Evolutionary conservation across 805 yeast genomes (phyloP).

Genomic region (Spathaspora passalidarum): DNA sequence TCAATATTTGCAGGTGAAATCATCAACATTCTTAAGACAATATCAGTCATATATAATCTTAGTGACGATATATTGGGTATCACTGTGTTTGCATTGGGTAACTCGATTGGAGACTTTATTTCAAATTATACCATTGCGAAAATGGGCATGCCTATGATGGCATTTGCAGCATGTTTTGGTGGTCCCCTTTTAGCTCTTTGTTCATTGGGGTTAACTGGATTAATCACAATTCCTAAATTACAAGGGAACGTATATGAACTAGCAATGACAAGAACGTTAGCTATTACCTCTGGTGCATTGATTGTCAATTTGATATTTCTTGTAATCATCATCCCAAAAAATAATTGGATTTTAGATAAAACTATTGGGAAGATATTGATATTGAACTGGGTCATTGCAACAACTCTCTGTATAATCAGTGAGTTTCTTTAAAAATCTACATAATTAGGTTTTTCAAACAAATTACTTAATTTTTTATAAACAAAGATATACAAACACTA

Average conservation of each 20-base stretch:
- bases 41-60: conserved; percentile 57
- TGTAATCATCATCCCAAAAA: conserved; percentile 16
- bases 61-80: conserved; percentile 82
- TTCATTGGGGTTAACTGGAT: conserved; percentile 77
- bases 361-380: conserved; percentile 31
- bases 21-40: conserved; percentile 57
- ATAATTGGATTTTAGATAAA: conserved; percentile 32
- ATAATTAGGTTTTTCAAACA: background rate
- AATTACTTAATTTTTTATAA: background rate
- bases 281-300: conserved; percentile 18
- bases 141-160: conserved; percentile 84
- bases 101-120: conserved; percentile 85
- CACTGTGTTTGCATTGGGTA: conserved; percentile 88
- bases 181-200: conserved; percentile 81
- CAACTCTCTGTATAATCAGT: conserved; percentile 21
- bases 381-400: conserved; percentile 27
- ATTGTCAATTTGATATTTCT: conserved; percentile 20
- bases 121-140: conserved; percentile 78
- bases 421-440: conserved; percentile 13
- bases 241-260: conserved; percentile 11
- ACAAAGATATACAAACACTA: conserved; percentile 2
- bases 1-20: conserved; percentile 68
- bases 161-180: conserved; percentile 94
- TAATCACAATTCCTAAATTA: conserved; percentile 21
- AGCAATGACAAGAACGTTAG: conserved; percentile 19